Conservation (phyloP, 23 red algal genomes). For the Gracilaria gracilis region DNA sequence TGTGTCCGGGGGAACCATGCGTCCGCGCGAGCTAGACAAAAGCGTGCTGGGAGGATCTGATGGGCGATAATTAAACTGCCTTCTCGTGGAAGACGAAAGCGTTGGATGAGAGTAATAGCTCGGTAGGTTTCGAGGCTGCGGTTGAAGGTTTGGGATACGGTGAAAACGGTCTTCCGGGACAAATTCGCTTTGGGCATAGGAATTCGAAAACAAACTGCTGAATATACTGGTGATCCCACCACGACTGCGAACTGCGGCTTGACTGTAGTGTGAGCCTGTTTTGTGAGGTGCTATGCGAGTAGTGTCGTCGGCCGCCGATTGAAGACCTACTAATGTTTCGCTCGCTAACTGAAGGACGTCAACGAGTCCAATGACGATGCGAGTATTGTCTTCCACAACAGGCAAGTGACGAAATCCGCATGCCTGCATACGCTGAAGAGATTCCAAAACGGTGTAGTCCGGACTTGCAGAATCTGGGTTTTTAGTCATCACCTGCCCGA, state of each 20-base stretch:
- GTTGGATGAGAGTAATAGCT: constrained; percentile 39
- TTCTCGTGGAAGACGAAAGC: constrained; percentile 29
- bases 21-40: background rate
- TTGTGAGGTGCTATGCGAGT: background rate
- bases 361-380: constrained; percentile 61
- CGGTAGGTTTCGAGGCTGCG: background rate
- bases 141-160: background rate
- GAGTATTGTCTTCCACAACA: constrained; percentile 44
- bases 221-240: constrained; percentile 56
- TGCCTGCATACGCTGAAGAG: constrained; percentile 77
- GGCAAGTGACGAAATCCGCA: constrained; percentile 80
- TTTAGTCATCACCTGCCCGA: constrained; percentile 65
- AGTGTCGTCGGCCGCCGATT: constrained; percentile 33
- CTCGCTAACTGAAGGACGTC: constrained; percentile 76
- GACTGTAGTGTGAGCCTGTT: background rate
- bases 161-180: constrained; percentile 31
- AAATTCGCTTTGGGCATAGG: constrained; percentile 51
- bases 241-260: constrained; percentile 7
- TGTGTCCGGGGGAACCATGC: constrained; percentile 33
- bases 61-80: constrained; percentile 33
- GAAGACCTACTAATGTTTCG: constrained; percentile 30
- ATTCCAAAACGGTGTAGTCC: constrained; percentile 70
- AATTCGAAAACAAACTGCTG: constrained; percentile 70
- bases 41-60: constrained; percentile 18
- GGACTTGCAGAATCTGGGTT: constrained; percentile 61